Evolutionary conservation across 805 yeast species (phyloP).

Genomic region (Cyberlindnera euphorbiiphila): DNA sequence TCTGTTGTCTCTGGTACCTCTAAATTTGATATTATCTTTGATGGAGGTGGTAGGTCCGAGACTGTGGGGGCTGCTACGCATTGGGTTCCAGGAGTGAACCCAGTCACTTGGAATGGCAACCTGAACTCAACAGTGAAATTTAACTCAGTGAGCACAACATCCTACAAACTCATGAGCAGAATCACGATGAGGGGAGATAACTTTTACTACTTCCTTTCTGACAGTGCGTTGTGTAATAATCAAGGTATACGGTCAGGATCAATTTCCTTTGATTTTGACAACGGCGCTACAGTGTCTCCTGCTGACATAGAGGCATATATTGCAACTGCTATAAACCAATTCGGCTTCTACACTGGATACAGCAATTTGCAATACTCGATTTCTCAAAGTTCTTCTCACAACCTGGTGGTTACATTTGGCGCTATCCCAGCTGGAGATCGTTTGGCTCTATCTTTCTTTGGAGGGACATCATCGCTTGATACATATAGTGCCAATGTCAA

Average conservation of each 20-base stretch:
- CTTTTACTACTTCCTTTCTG: conserved; percentile 12
- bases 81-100: conserved; percentile 15
- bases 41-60: conserved; percentile 13
- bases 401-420: conserved; percentile 7
- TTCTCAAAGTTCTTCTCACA: not conserved
- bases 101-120: conserved; percentile 15
- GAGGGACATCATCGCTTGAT: too few species aligned
- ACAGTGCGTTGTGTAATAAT: conserved; percentile 4
- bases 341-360: conserved; percentile 1
- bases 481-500: too few species aligned
- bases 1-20: conserved; percentile 8
- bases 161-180: conserved; percentile 10
- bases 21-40: conserved; percentile 10
- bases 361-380: not conserved
- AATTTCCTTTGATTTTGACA: conserved; percentile 1
- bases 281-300: not conserved
- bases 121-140: conserved; percentile 5
- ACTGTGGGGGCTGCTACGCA: conserved; percentile 8
- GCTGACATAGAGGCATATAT: conserved; percentile 2
- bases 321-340: conserved; percentile 4
- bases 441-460: conserved; percentile 11
- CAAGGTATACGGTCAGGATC: conserved; percentile 8
- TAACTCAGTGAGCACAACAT: not conserved
- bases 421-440: conserved; percentile 11
- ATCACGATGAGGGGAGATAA: conserved; percentile 18